These are phyloP conservation scores for Neotropicomus parvogracilis DNA, from an alignment of 1,284 basidiomycete species.

Conservation along the genomic window DNA sequence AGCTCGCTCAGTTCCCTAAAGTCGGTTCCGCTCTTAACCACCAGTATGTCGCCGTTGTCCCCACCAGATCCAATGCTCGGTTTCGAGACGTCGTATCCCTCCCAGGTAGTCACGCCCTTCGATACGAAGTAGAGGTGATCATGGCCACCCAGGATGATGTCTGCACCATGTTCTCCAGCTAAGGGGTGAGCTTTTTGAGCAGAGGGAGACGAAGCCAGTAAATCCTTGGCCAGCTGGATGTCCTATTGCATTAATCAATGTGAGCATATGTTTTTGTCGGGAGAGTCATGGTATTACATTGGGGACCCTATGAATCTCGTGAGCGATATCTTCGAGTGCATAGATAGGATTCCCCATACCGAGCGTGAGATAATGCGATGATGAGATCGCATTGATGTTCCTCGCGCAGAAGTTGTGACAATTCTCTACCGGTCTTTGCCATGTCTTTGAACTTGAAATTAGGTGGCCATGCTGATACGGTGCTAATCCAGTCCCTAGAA, in stretches of 20 bases:
- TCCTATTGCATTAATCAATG: slow-evolving; percentile 40
- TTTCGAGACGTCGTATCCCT: slow-evolving; percentile 58
- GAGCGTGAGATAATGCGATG: slow-evolving; percentile 66
- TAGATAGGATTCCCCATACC: slow-evolving; percentile 32
- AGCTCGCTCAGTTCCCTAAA: slow-evolving; percentile 85
- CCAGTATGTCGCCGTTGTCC: slow-evolving; percentile 69
- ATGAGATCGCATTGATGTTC: slow-evolving; percentile 60
- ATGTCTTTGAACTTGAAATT: slow-evolving; percentile 59
- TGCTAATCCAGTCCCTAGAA: slow-evolving; percentile 64
- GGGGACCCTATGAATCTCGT: slow-evolving; percentile 35
- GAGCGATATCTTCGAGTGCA: not conserved
- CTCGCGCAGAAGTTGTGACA: slow-evolving; percentile 58
- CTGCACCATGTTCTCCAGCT: slow-evolving; percentile 68
- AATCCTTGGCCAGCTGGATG: slow-evolving; percentile 56
- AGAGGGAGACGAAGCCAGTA: slow-evolving; percentile 58
- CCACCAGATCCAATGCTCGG: slow-evolving; percentile 67
- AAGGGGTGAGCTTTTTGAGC: slow-evolving; percentile 46
- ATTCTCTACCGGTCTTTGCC: slow-evolving; percentile 47
- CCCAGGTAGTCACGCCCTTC: slow-evolving; percentile 71
- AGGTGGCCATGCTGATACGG: slow-evolving; percentile 65
- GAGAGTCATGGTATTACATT: slow-evolving; percentile 37
- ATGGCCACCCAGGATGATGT: slow-evolving; percentile 86
- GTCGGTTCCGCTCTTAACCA: slow-evolving; percentile 88
- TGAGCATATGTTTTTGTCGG: slow-evolving; percentile 40
- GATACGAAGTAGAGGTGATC: slow-evolving; percentile 87